These are phyloP conservation scores for Arthromyces matolae DNA, from an alignment of 768 basidiomycete species.

Conservation along the genomic window DNA sequence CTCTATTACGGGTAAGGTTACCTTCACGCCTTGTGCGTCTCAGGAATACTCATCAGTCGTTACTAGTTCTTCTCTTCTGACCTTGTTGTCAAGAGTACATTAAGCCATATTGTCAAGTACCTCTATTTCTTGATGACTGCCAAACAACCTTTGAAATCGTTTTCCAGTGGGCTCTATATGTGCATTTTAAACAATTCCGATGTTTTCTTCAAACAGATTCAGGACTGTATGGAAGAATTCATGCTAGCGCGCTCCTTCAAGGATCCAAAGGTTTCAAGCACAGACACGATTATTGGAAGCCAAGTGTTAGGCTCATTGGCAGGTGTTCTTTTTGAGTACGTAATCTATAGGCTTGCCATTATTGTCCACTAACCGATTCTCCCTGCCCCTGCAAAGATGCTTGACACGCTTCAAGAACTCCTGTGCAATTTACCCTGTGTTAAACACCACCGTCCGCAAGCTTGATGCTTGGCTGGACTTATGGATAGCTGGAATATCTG, in stretches of 20 bases:
- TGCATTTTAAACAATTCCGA: constrained; percentile 44
- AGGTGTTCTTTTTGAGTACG: constrained; percentile 51
- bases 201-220: constrained; percentile 36
- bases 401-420: constrained; percentile 58
- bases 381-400: constrained; percentile 41
- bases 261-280: constrained; percentile 18
- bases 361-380: neutral
- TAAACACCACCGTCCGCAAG: constrained; percentile 37
- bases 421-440: constrained; percentile 39
- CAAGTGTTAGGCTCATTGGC: constrained; percentile 45
- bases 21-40: neutral
- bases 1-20: constrained; percentile 45
- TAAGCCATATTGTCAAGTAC: constrained; percentile 50
- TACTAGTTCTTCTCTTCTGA: constrained; percentile 56
- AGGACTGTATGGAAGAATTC: constrained; percentile 34
- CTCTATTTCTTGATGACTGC: constrained; percentile 6
- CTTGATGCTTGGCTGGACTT: constrained; percentile 42
- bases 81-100: constrained; percentile 53
- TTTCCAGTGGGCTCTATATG: constrained; percentile 40
- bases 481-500: constrained; percentile 43
- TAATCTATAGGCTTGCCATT: constrained; percentile 18
- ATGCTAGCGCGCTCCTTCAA: constrained; percentile 35
- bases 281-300: constrained; percentile 30
- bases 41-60: neutral
- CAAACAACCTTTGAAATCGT: neutral